These are phyloP conservation scores for Amanita phalloides DNA, from an alignment of 768 basidiomycete species.

Conservation along the genomic window DNA sequence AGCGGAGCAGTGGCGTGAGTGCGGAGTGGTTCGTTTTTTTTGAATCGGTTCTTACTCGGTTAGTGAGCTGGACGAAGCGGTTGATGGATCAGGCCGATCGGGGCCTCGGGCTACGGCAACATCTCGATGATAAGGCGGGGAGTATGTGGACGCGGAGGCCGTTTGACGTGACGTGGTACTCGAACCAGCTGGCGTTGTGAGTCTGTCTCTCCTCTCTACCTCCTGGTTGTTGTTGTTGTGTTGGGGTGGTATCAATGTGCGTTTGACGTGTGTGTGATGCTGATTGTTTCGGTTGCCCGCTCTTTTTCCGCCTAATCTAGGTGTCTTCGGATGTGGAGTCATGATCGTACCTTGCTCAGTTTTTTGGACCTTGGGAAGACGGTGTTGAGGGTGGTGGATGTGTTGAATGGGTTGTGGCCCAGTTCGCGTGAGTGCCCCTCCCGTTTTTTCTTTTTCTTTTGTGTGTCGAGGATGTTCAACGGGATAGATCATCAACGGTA, in stretches of 20 bases:
- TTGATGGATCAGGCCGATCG: constrained; percentile 51
- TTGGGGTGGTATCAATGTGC: too few relatives aligned
- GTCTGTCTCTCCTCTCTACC: constrained; percentile 12
- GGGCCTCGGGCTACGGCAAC: constrained; percentile 37
- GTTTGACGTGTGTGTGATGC: too few relatives aligned
- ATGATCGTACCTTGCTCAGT: constrained; percentile 43
- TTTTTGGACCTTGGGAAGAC: constrained; percentile 60
- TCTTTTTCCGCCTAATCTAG: constrained; percentile 18
- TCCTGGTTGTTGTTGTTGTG: too few relatives aligned
- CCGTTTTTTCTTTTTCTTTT: background rate
- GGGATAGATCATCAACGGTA: constrained; percentile 34
- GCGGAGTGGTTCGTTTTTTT: background rate
- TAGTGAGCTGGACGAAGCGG: constrained; percentile 61
- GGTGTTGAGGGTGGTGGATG: constrained; percentile 52
- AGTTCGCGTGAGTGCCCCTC: constrained; percentile 25
- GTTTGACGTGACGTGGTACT: constrained; percentile 63
- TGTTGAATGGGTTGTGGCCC: constrained; percentile 64
- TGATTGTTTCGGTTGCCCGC: too few relatives aligned
- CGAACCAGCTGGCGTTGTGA: constrained; percentile 54
- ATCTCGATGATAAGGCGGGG: constrained; percentile 35
- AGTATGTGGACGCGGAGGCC: constrained; percentile 50
- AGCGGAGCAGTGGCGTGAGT: constrained; percentile 74
- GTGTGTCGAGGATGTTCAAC: background rate
- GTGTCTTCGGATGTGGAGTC: constrained; percentile 56
- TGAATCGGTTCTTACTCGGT: background rate